These are phyloP conservation scores for Wolfiporia cocos DNA, from an alignment of 1,284 basidiomycete species.

Conservation along the genomic window DNA sequence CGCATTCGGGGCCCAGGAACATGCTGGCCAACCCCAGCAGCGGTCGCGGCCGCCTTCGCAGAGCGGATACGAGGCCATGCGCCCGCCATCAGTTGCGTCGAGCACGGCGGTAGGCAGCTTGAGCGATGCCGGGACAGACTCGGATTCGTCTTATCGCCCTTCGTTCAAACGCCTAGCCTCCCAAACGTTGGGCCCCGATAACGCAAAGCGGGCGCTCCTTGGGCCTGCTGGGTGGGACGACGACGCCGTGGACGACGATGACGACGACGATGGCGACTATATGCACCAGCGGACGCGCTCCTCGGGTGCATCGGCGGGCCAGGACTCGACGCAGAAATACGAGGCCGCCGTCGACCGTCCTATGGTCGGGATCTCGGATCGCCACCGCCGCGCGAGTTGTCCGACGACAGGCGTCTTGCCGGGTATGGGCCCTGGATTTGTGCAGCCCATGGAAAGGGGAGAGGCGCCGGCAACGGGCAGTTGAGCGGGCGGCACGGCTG, in stretches of 20 bases:
- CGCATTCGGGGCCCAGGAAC: conserved; percentile 23
- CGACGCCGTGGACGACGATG: conserved; percentile 22
- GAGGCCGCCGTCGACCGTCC: not conserved
- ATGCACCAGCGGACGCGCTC: not conserved
- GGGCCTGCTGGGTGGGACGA: conserved; percentile 27
- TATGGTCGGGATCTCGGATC: conserved; percentile 10
- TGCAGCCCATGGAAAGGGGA: not conserved
- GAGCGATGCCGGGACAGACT: conserved; percentile 14
- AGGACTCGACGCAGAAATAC: not conserved
- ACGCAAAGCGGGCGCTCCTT: conserved; percentile 46
- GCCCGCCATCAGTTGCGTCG: conserved; percentile 23
- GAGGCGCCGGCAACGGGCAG: not conserved
- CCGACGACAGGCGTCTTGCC: conserved; percentile 7
- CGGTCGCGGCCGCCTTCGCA: conserved; percentile 14
- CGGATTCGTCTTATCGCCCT: conserved; percentile 38
- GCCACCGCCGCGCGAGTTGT: conserved; percentile 15
- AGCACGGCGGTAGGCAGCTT: conserved; percentile 18
- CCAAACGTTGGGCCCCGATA: conserved; percentile 57
- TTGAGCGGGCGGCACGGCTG: not conserved
- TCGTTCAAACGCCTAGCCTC: conserved; percentile 68
- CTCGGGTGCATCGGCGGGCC: not conserved
- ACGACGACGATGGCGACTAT: conserved; percentile 18
- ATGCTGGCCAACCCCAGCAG: conserved; percentile 15
- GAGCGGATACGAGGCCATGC: conserved; percentile 7
- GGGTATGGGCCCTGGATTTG: not conserved